Evolutionary conservation across 306 rosid genomes (phyloP).

Genomic region (Comarum palustre): DNA sequence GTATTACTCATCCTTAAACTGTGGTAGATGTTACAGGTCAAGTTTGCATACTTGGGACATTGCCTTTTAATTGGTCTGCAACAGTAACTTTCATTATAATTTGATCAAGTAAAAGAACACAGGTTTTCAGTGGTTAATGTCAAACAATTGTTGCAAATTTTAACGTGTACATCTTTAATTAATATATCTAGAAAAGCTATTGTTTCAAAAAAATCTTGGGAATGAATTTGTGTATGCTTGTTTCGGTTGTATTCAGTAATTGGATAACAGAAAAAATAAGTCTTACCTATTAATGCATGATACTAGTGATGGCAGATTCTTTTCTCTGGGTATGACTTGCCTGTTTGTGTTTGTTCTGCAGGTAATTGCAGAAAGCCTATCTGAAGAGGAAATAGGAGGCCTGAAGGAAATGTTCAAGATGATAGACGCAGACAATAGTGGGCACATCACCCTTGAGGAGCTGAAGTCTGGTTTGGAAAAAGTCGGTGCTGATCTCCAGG

Average conservation of each 20-base stretch:
- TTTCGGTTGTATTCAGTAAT: neutral
- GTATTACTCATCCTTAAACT: constrained; percentile 33
- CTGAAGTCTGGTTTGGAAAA: constrained; percentile 78
- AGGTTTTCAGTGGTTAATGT: neutral
- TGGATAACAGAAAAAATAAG: neutral
- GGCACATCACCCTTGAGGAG: constrained; percentile 83
- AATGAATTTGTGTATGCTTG: neutral
- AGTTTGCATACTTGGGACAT: constrained; percentile 3
- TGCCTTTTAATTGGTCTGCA: constrained; percentile 4
- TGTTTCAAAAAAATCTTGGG: neutral
- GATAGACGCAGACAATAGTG: constrained; percentile 88
- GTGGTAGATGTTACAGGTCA: neutral
- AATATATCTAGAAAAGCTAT: neutral
- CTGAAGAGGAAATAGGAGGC: constrained; percentile 96
- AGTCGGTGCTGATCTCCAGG: constrained; percentile 73
- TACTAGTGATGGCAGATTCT: constrained; percentile 6
- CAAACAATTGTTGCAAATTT: neutral
- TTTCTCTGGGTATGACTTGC: constrained; percentile 31
- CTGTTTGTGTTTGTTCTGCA: constrained; percentile 28
- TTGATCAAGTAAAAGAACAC: constrained; percentile 7
- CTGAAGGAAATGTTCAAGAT: constrained; percentile 89
- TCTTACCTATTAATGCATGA: neutral
- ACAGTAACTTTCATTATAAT: neutral
- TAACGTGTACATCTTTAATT: neutral
- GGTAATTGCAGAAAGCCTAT: constrained; percentile 87